Evolutionary conservation across 257 asterid genomes (phyloP).

Genomic region (Rauvolfia tetraphylla): DNA sequence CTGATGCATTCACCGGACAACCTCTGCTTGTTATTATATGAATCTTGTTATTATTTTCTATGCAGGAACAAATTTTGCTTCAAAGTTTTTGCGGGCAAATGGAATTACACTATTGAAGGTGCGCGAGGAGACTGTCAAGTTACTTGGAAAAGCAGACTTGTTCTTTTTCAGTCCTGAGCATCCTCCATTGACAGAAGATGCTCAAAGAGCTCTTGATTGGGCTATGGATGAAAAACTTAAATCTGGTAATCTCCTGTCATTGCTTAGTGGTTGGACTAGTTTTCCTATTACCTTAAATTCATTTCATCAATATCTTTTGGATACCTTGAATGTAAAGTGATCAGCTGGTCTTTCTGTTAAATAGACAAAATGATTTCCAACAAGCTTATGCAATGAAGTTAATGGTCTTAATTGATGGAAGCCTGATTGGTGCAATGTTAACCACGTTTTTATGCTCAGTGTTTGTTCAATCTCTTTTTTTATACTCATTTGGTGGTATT

Average conservation of each 20-base stretch:
- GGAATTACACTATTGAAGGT: slow-evolving; percentile 60
- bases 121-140: slow-evolving; percentile 55
- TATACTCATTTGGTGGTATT: neutral
- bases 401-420: neutral
- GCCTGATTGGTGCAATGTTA: neutral
- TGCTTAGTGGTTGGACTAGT: neutral
- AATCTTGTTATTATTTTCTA: neutral
- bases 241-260: slow-evolving; percentile 35
- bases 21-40: slow-evolving; percentile 3
- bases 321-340: neutral
- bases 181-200: slow-evolving; percentile 67
- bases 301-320: neutral
- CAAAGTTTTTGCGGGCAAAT: slow-evolving; percentile 50
- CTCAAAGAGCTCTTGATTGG: slow-evolving; percentile 66
- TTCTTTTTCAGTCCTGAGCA: slow-evolving; percentile 50
- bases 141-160: slow-evolving; percentile 40
- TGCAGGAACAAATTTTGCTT: slow-evolving; percentile 68
- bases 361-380: neutral
- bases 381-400: neutral
- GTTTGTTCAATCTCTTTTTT: neutral
- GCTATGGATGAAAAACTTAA: slow-evolving; percentile 58
- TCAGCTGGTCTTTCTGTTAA: neutral
- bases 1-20: neutral
- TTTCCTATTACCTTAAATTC: neutral
- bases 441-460: neutral